Evolutionary conservation across 2,329 filamentous ascomycete species (phyloP).

Genomic region (Diplodia scrobiculata): DNA sequence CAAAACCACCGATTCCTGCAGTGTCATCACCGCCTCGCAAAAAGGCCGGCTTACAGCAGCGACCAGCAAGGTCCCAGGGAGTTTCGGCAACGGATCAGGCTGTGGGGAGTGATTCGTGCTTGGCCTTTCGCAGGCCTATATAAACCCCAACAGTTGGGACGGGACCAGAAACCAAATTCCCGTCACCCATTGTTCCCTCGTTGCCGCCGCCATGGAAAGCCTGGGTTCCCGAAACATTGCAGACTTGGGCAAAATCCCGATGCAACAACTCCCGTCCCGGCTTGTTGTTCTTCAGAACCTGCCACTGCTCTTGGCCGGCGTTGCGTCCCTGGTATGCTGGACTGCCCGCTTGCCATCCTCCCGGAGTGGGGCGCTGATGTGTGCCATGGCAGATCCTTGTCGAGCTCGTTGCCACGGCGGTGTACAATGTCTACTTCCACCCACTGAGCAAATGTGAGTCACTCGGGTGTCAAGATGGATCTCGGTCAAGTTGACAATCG

Average conservation of each 20-base stretch:
- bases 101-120: background rate
- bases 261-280: background rate
- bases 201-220: conserved; percentile 1
- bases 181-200: background rate
- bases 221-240: background rate
- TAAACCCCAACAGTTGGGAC: background rate
- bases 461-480: background rate
- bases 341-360: background rate
- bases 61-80: background rate
- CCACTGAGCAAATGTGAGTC: conserved; percentile 43
- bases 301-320: background rate
- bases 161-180: background rate
- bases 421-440: conserved; percentile 50
- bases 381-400: background rate
- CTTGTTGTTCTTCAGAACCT: background rate
- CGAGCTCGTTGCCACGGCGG: conserved; percentile 4
- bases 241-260: background rate
- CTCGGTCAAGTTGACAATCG: background rate
- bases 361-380: background rate
- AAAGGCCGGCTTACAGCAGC: background rate
- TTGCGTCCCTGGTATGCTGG: background rate
- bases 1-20: background rate
- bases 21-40: background rate
- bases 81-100: background rate
- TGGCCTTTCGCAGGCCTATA: background rate